phyloP scores from a whole-genome alignment of 169 alveolate genomes.

The Cryptosporidium ubiquitum region DNA sequence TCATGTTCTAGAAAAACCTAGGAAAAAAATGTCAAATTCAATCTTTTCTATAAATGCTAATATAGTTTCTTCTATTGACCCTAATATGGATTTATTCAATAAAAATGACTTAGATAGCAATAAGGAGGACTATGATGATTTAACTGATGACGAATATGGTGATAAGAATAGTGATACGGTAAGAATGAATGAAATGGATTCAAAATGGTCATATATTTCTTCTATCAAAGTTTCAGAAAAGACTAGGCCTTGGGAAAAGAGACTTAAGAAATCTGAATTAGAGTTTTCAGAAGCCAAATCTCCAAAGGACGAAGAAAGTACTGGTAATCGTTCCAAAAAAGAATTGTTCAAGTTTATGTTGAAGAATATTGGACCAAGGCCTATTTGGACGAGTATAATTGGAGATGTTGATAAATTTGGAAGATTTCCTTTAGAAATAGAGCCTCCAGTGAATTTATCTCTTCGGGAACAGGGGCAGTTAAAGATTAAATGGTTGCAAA shows the following conservation, averaged over 20 bases:
- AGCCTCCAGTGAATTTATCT: slow-evolving; percentile 36
- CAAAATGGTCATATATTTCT: slow-evolving; percentile 36
- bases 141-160: neutral
- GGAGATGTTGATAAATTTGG: neutral
- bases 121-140: neutral
- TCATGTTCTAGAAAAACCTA: slow-evolving; percentile 6
- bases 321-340: neutral
- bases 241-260: slow-evolving; percentile 64
- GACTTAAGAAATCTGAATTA: neutral
- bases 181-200: neutral
- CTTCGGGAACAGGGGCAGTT: slow-evolving; percentile 52
- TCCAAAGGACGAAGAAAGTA: neutral
- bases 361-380: slow-evolving; percentile 61
- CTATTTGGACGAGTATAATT: slow-evolving; percentile 10
- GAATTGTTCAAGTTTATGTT: slow-evolving; percentile 60
- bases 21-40: neutral
- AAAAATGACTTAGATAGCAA: neutral
- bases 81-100: slow-evolving; percentile 14
- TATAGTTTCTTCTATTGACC: slow-evolving; percentile 31
- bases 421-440: neutral
- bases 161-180: neutral
- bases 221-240: slow-evolving; percentile 17
- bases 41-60: slow-evolving; percentile 27
- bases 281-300: neutral
- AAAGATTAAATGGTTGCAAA: slow-evolving; percentile 46